phyloP scores from a whole-genome alignment of 768 basidiomycete genomes.

The Boletus barrowsii region DNA sequence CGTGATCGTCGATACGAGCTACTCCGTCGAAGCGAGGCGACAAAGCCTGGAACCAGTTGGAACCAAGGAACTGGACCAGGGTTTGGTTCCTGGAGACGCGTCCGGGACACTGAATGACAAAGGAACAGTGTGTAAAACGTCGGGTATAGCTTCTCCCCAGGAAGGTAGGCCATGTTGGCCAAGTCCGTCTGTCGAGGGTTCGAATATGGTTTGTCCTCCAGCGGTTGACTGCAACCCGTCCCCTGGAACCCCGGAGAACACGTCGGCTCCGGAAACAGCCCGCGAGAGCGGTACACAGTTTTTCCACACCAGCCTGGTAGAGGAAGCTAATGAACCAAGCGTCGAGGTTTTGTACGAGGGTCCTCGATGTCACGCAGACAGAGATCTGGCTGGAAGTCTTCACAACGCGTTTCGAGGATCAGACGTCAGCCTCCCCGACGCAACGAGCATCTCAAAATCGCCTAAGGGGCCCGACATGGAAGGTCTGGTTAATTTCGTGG shows the following conservation, averaged over 20 bases:
- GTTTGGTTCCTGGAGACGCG: background rate
- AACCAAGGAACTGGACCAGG: background rate
- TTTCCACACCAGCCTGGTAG: background rate
- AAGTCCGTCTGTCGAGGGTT: background rate
- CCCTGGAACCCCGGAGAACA: background rate
- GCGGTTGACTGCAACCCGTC: background rate
- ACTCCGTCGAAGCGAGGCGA: background rate
- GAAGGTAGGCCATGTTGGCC: background rate
- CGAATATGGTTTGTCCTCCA: background rate
- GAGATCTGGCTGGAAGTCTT: background rate
- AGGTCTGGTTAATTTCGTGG: background rate
- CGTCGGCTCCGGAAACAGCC: background rate
- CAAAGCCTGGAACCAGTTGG: background rate
- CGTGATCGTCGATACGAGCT: constrained; percentile 1
- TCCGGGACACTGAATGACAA: background rate
- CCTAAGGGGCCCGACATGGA: background rate
- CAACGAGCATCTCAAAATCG: background rate
- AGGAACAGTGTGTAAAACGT: background rate
- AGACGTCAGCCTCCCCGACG: background rate
- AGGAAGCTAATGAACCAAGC: background rate
- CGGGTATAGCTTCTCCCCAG: background rate
- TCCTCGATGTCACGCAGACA: background rate
- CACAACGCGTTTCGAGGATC: background rate
- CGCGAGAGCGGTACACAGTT: background rate
- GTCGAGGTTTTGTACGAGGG: background rate